These are phyloP conservation scores for Claviceps pazoutovae DNA, from an alignment of 2,329 filamentous ascomycete species.

Conservation along the genomic window DNA sequence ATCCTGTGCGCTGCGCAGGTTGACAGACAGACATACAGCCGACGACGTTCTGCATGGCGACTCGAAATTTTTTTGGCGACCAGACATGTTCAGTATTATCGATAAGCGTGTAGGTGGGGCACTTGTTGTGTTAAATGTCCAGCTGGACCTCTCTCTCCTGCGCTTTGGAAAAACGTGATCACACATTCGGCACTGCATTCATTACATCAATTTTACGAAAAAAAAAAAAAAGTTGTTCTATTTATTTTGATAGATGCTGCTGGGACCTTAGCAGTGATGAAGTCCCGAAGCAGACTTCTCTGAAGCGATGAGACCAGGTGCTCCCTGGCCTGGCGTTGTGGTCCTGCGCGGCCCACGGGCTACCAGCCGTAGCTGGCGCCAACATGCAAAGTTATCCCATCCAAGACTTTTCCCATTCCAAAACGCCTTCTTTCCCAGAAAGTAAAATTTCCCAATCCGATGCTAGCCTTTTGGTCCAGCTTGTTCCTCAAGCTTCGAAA, in stretches of 20 bases:
- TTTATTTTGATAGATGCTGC: too few relatives aligned
- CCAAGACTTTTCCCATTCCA: neutral
- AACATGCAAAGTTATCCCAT: neutral
- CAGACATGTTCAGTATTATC: neutral
- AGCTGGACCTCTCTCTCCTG: too few relatives aligned
- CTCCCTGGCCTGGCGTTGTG: too few relatives aligned
- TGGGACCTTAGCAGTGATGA: too few relatives aligned
- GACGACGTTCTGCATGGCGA: neutral
- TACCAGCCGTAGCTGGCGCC: neutral
- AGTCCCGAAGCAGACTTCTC: too few relatives aligned
- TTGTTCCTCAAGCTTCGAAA: neutral
- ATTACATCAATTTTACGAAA: too few relatives aligned
- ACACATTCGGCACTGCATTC: too few relatives aligned
- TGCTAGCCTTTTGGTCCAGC: neutral
- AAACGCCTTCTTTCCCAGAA: neutral
- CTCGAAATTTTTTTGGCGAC: conserved; percentile 3
- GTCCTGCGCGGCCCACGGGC: too few relatives aligned
- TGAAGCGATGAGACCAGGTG: too few relatives aligned
- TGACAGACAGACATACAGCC: neutral
- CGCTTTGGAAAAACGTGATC: neutral
- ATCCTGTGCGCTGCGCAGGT: conserved; percentile 1
- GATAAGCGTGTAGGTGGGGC: neutral
- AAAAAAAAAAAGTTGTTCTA: too few relatives aligned
- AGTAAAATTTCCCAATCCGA: neutral
- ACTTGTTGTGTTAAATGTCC: neutral